These are phyloP conservation scores for Pueraria montana DNA, from an alignment of 306 rosid genomes.

Conservation along the genomic window DNA sequence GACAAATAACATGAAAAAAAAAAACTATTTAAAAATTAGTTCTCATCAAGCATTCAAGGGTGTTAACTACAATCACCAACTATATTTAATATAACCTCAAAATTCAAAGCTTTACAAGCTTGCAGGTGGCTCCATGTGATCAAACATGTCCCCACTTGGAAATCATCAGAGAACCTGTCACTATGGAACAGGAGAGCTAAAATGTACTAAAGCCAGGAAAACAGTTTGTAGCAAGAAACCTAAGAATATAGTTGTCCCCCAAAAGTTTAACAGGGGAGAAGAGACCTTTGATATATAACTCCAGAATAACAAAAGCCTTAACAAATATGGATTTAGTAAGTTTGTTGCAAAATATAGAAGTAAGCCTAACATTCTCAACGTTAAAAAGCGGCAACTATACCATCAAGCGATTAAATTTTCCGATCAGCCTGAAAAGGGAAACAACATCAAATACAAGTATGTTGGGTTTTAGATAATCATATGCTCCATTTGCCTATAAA, in stretches of 20 bases:
- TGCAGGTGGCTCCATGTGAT: not conserved
- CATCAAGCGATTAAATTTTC: too few relatives aligned
- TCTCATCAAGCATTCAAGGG: too few relatives aligned
- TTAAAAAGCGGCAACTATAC: too few relatives aligned
- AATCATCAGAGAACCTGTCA: too few relatives aligned
- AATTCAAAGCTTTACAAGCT: not conserved
- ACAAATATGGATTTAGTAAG: not conserved
- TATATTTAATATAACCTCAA: too few relatives aligned
- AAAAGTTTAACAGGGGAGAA: not conserved
- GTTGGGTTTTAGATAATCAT: too few relatives aligned
- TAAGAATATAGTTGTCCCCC: not conserved
- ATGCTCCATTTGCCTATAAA: too few relatives aligned
- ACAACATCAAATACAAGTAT: too few relatives aligned
- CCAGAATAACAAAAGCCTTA: not conserved
- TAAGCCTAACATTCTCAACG: not conserved
- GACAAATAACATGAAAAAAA: not conserved
- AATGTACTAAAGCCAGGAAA: not conserved
- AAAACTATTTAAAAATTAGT: too few relatives aligned
- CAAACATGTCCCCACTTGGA: not conserved
- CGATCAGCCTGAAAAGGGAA: too few relatives aligned
- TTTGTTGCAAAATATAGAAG: not conserved
- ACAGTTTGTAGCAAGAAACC: not conserved
- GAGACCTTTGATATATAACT: not conserved
- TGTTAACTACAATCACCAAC: too few relatives aligned
- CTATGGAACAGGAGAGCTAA: too few relatives aligned